These are phyloP conservation scores for Aspergillus spinulosporus DNA, from an alignment of 2,329 filamentous ascomycete genomes.

Conservation along the genomic window DNA sequence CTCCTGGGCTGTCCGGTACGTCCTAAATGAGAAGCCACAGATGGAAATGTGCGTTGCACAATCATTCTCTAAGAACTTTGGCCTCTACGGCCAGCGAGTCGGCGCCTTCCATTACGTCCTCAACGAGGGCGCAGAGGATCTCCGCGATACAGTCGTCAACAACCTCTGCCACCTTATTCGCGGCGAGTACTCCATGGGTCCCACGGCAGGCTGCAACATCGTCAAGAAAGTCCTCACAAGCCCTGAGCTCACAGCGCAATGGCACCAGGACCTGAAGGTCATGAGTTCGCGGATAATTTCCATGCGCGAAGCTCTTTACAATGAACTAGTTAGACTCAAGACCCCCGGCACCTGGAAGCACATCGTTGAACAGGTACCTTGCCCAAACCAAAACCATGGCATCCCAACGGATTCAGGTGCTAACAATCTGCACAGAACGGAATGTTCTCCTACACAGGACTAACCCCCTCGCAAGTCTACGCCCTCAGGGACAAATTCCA, in stretches of 20 bases:
- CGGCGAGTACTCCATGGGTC: slow-evolving; percentile 53
- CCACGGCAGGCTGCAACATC: slow-evolving; percentile 83
- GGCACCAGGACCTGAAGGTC: slow-evolving; percentile 82
- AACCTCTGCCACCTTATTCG: slow-evolving; percentile 14
- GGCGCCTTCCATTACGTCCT: slow-evolving; percentile 76
- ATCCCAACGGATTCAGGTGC: too few species aligned
- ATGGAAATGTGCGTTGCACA: slow-evolving; percentile 52
- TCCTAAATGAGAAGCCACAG: slow-evolving; percentile 66
- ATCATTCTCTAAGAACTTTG: slow-evolving; percentile 66
- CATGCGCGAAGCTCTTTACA: slow-evolving; percentile 54
- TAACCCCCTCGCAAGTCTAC: slow-evolving; percentile 47
- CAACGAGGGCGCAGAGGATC: slow-evolving; percentile 30
- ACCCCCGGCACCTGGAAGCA: slow-evolving; percentile 71
- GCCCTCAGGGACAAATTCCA: slow-evolving; percentile 43
- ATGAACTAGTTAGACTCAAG: too few species aligned
- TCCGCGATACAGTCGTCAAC: slow-evolving; percentile 11
- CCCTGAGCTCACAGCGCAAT: slow-evolving; percentile 73
- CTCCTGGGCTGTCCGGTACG: slow-evolving; percentile 85
- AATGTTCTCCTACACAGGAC: slow-evolving; percentile 82
- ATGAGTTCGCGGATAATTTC: slow-evolving; percentile 93
- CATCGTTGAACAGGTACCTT: slow-evolving; percentile 70
- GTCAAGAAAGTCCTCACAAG: slow-evolving; percentile 80
- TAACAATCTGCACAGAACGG: slow-evolving; percentile 45
- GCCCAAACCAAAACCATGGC: too few species aligned
- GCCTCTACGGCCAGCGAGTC: slow-evolving; percentile 91